Percentiles rank a stretch among this genome's conserved stretches.
Evolutionary conservation across 371 early-diverging fungal species (phyloP).

Genomic region (Rhizopus arrhizus): DNA sequence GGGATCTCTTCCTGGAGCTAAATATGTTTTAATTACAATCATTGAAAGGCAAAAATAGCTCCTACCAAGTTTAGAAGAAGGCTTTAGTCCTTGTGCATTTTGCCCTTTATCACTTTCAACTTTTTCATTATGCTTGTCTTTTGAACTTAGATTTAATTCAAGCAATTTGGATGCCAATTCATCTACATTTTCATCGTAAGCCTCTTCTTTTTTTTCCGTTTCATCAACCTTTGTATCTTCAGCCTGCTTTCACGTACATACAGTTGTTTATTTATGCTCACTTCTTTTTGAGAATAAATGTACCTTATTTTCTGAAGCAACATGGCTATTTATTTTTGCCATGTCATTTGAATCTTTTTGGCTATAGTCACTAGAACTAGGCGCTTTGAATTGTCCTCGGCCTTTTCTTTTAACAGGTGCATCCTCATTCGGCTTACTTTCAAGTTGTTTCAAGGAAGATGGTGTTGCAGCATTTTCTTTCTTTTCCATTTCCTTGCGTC

Average conservation of each 20-base stretch:
- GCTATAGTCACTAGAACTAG: background rate
- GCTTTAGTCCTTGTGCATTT: conserved; percentile 13
- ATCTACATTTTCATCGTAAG: background rate
- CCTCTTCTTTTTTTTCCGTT: too few species aligned
- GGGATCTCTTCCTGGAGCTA: conserved; percentile 25
- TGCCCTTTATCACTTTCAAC: conserved; percentile 15
- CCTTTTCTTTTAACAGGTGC: conserved; percentile 17
- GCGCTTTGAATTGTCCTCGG: conserved; percentile 40
- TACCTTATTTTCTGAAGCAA: too few species aligned
- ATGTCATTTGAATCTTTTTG: too few species aligned
- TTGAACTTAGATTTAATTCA: background rate
- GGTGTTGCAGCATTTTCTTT: background rate
- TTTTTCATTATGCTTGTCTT: background rate
- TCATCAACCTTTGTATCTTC: too few species aligned
- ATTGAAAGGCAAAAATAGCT: background rate
- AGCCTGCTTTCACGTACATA: too few species aligned
- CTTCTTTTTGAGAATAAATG: too few species aligned
- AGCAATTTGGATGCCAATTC: background rate
- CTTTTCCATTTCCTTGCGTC: conserved; percentile 12
- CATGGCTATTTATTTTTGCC: too few species aligned
- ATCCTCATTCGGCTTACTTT: background rate
- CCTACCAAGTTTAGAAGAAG: background rate
- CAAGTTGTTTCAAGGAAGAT: background rate
- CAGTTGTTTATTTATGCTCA: too few species aligned
- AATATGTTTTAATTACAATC: background rate